Evolutionary conservation across 1,139 yeast species (phyloP), one percentile per base, ranked within the genome.

Genomic region (Candida glucosophila): DNA sequence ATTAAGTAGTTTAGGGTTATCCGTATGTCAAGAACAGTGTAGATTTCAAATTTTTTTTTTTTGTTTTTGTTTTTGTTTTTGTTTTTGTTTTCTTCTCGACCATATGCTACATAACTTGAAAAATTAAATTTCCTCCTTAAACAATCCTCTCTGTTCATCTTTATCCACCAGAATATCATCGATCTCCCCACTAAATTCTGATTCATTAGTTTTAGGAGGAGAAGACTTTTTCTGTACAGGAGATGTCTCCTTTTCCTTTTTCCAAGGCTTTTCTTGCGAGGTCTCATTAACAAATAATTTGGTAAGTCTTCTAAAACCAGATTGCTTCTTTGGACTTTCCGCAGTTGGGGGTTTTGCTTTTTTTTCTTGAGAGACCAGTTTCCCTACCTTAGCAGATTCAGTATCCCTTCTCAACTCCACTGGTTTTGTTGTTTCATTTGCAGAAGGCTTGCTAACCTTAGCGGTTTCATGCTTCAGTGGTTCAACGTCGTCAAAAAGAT

Each of bases 61-160:
- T n/a, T n/a, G n/a, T n/a, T n/a, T n/a, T n/a, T n/a, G n/a, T n/a
- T n/a, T n/a, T n/a, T n/a, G n/a, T n/a, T n/a, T n/a, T n/a, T n/a
- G n/a, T n/a, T n/a, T n/a, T n/a, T n/a, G n/a, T n/a, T n/a, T n/a
- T n/a, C n/a, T n/a, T n/a, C n/a, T n/a, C n/a, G n/a, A n/a, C n/a
- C n/a, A n/a, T n/a, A n/a, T n/a, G n/a, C 18, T 8, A 16, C 18
- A 8, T 16, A n/a, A 8, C 18, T 16, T 8, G 9, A 8, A 8
- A n/a, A 9, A 11, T 25, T 43, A 61, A 34, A 63, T 58, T 37
- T 62, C 69, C 40, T 63, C 70, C 37, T 59, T 63, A 40, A 63
- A 63, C 21, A 62, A 40, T 3, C 69, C 68, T 17, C 64, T 63
- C 32, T 51, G 40, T 25, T 46, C 33, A 27, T 36, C 36, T 30